A percentile compares a stretch with the other conserved stretches of the same genome.
phyloP scores from a whole-genome alignment of 306 rosid species.

The Aeschynomene evenia region DNA sequence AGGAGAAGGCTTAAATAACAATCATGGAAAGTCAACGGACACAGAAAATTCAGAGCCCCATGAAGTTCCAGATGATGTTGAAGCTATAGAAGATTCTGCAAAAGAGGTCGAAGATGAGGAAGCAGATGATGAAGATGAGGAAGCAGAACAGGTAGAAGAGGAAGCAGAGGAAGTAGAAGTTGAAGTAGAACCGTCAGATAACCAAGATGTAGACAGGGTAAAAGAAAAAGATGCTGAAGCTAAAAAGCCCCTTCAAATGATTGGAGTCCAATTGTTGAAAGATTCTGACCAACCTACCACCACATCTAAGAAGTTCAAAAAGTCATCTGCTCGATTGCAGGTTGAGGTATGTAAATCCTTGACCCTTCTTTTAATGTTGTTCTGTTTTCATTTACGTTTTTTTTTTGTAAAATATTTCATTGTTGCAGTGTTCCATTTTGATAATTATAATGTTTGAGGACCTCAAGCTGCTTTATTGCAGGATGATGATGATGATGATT shows the following conservation, averaged over 20 bases:
- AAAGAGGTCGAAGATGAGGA: constrained; percentile 83
- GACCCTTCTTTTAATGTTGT: background rate
- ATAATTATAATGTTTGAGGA: constrained; percentile 16
- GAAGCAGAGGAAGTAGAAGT: constrained; percentile 51
- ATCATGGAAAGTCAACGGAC: constrained; percentile 43
- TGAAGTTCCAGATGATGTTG: constrained; percentile 57
- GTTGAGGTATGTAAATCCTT: constrained; percentile 56
- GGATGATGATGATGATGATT: constrained; percentile 89
- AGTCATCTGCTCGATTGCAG: constrained; percentile 40
- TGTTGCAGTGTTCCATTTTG: constrained; percentile 23
- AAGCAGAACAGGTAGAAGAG: constrained; percentile 64
- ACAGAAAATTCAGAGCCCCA: constrained; percentile 41
- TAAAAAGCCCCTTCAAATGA: constrained; percentile 92
- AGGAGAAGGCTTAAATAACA: constrained; percentile 66
- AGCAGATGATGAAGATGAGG: constrained; percentile 44
- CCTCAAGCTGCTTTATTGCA: constrained; percentile 36
- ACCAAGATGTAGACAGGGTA: constrained; percentile 73
- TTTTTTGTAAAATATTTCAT: constrained; percentile 9
- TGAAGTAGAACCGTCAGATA: constrained; percentile 69
- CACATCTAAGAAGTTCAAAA: constrained; percentile 65
- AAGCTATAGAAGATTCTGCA: constrained; percentile 53
- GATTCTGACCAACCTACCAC: constrained; percentile 62
- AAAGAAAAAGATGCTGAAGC: constrained; percentile 80
- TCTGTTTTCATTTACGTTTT: background rate
- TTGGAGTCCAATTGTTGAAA: constrained; percentile 88